Conservation (phyloP, 352 stramenopile species). For the Hyphochytrium catenoides region DNA sequence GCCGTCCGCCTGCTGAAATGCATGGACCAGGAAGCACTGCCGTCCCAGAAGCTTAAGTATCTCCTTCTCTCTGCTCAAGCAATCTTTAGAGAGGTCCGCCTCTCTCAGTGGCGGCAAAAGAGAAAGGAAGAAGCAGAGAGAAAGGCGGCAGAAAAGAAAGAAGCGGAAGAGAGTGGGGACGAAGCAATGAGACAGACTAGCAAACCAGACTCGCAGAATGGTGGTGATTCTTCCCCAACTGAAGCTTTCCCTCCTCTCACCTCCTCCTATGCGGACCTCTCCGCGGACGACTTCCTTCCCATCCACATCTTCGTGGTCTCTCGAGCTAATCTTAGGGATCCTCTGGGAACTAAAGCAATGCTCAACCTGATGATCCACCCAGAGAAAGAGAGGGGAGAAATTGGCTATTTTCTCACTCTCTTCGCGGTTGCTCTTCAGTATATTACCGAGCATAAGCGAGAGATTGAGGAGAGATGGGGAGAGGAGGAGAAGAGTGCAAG, state of each 20-base stretch:
- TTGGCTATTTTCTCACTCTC: slow-evolving; percentile 63
- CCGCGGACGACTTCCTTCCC: slow-evolving; percentile 51
- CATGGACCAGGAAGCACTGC: slow-evolving; percentile 43
- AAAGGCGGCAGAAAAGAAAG: too few relatives aligned
- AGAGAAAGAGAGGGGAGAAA: slow-evolving; percentile 45
- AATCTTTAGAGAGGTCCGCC: too few relatives aligned
- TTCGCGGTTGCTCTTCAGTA: slow-evolving; percentile 63
- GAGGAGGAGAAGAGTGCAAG: too few relatives aligned
- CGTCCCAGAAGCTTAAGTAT: slow-evolving; percentile 49
- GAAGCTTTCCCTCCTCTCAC: neutral
- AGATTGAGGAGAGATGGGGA: too few relatives aligned
- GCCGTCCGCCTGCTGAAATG: slow-evolving; percentile 49
- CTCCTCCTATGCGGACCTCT: slow-evolving; percentile 14
- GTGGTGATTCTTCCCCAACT: neutral
- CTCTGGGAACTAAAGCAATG: slow-evolving; percentile 37
- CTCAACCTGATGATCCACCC: slow-evolving; percentile 54
- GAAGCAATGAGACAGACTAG: too few relatives aligned
- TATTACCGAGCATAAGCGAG: slow-evolving; percentile 51
- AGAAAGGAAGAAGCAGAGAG: too few relatives aligned
- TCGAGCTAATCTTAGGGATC: slow-evolving; percentile 38
- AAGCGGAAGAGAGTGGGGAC: too few relatives aligned
- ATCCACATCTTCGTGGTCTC: slow-evolving; percentile 63
- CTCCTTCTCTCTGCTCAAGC: slow-evolving; percentile 36
- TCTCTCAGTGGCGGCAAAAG: too few relatives aligned
- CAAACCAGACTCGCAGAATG: neutral